Percentiles rank a stretch among this genome's conserved stretches.
phyloP scores from a whole-genome alignment of 306 rosid species.

The Citrullus amarus region DNA sequence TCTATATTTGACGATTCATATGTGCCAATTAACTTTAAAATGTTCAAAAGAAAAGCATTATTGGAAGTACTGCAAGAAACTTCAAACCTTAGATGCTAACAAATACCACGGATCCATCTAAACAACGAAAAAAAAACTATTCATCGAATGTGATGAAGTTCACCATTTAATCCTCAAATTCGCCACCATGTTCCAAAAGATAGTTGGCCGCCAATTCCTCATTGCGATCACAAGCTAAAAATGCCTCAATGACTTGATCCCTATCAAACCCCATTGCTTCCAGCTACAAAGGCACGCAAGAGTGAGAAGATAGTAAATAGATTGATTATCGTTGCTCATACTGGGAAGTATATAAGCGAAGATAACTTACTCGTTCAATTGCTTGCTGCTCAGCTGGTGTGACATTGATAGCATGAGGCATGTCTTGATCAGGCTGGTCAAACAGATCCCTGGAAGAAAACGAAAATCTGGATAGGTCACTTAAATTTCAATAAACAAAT shows the following conservation, averaged over 20 bases:
- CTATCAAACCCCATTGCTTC: constrained; percentile 97
- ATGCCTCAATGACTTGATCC: constrained; percentile 85
- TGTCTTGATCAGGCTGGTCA: constrained; percentile 87
- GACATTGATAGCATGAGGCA: constrained; percentile 90
- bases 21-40: neutral
- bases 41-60: neutral
- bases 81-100: neutral
- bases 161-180: constrained; percentile 59
- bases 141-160: constrained; percentile 4
- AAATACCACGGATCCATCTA: neutral
- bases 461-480: neutral
- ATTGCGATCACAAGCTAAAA: constrained; percentile 88
- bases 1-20: neutral
- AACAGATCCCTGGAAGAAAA: constrained; percentile 45
- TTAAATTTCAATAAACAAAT: neutral
- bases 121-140: neutral
- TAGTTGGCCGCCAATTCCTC: constrained; percentile 96
- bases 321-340: neutral
- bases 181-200: constrained; percentile 74
- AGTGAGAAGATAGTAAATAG: neutral
- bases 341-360: neutral
- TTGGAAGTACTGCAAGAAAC: neutral
- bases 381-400: constrained; percentile 91
- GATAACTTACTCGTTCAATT: constrained; percentile 56
- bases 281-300: constrained; percentile 26